Evolutionary conservation across 345 rosid genomes (phyloP), one percentile per base, ranked within the genome.

Genomic region (Noccaea caerulescens): DNA sequence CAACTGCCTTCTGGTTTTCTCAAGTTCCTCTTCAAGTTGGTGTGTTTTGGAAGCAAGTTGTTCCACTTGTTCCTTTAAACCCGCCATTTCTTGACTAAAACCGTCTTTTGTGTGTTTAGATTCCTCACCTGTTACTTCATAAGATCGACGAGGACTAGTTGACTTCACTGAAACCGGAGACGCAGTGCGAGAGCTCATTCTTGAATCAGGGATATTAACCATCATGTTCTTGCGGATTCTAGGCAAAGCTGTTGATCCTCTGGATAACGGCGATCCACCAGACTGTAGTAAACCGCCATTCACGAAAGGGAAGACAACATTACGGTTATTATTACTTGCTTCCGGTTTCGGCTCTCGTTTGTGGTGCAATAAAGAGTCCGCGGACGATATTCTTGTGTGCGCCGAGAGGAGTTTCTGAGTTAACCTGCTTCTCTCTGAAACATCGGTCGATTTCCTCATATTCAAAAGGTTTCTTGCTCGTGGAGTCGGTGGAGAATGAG

Each of bases 51-150:
- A 39, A 67, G 84, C 74, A 43, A 90, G 92, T 56, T 85, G 87
- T 77, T 90, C 87, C 13, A 93, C 97, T 88, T 83, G 93, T 57
- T 83, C 83, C 80, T 83, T 91, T 74, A 93, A 66, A 54, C 69
- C 81, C 4, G 55, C 67, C 72, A 90, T 79, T 64, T 86, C 93
- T 77, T 84, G 87, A 65, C 50, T 76, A 70, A 73, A 39, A 77
- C 70, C 69, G 18, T 73, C 88, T 78, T 74, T 85, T 45, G 69
- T 78, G 30, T 80, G 77, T 75, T 81, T 87, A 51, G 87, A 79
- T 78, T 84, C 87, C 23, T 86, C 87, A 30, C 61, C 4, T 33
- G 79, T 51, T 52, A 71, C 76, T 70, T 72, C 88, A 62, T 84
- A 80, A 63, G 79, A 66, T 60, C 57, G 84, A 63, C 79, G 66